Evolutionary conservation across 148 eudicot species (phyloP).

Genomic region (Selenicereus undatus): DNA sequence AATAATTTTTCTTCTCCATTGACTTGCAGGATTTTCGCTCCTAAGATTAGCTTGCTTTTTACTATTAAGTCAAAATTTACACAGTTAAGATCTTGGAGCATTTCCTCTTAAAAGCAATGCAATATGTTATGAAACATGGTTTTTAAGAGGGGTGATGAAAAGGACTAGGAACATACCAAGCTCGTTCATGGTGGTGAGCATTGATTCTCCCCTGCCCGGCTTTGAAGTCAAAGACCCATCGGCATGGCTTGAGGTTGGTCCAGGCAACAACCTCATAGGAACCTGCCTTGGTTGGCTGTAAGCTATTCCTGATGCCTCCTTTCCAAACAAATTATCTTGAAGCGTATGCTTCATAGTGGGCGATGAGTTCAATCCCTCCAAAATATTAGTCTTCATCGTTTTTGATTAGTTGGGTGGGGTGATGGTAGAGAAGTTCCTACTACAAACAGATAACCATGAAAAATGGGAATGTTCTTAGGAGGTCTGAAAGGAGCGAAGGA

Average conservation of each 20-base stretch:
- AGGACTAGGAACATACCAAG: background rate
- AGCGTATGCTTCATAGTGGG: background rate
- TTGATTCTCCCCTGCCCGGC: background rate
- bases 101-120: background rate
- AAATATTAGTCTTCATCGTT: background rate
- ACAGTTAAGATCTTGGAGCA: background rate
- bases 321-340: background rate
- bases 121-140: background rate
- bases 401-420: no score
- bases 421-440: background rate
- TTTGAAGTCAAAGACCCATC: background rate
- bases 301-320: background rate
- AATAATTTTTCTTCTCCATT: constrained; percentile 20
- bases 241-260: background rate
- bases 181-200: background rate
- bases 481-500: background rate
- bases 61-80: no score
- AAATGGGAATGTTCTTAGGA: background rate
- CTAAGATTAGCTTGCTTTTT: background rate
- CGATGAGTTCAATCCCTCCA: no score
- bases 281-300: background rate
- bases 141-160: no score
- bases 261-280: background rate
- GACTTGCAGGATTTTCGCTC: constrained; percentile 6
- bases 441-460: background rate